Evolutionary conservation across 2,329 filamentous ascomycete species (phyloP).

Genomic region (Laburnicola sp.): DNA sequence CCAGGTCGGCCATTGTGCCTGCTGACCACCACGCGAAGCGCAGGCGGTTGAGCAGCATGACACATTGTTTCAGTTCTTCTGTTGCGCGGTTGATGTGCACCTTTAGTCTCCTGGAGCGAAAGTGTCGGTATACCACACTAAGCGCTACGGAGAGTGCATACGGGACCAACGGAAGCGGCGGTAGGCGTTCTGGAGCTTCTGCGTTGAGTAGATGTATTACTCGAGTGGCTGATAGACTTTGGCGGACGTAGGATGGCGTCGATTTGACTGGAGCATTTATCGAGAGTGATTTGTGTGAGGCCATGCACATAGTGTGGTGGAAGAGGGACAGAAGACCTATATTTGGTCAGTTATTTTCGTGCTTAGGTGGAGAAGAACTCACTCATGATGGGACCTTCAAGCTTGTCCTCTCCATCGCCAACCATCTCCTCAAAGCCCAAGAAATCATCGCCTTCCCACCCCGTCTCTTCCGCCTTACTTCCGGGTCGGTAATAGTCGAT

Average conservation of each 20-base stretch:
- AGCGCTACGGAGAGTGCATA: slow-evolving; percentile 60
- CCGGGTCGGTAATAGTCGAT: slow-evolving; percentile 54
- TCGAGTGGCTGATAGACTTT: slow-evolving; percentile 59
- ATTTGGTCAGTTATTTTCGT: slow-evolving; percentile 14
- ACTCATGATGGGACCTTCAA: slow-evolving; percentile 45
- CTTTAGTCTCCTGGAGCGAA: slow-evolving; percentile 56
- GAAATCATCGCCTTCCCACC: slow-evolving; percentile 53
- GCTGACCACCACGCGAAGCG: slow-evolving; percentile 52
- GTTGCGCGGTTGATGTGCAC: slow-evolving; percentile 53
- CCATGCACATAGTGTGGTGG: slow-evolving; percentile 60
- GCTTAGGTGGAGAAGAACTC: slow-evolving; percentile 7
- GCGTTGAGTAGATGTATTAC: slow-evolving; percentile 57
- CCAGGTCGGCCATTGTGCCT: slow-evolving; percentile 51
- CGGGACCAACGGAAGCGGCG: slow-evolving; percentile 59
- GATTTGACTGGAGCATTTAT: slow-evolving; percentile 51
- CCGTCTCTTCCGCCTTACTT: slow-evolving; percentile 46
- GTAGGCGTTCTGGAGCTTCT: slow-evolving; percentile 51
- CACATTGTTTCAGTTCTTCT: slow-evolving; percentile 50
- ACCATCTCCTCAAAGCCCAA: slow-evolving; percentile 52
- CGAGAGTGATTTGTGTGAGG: slow-evolving; percentile 56
- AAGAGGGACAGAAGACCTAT: slow-evolving; percentile 58
- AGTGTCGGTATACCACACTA: slow-evolving; percentile 60
- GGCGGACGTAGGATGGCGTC: slow-evolving; percentile 57
- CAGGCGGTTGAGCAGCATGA: slow-evolving; percentile 49
- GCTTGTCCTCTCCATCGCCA: slow-evolving; percentile 44